Evolutionary conservation across 768 basidiomycete genomes (phyloP).

Genomic region (Amanita pseudoporphyria): DNA sequence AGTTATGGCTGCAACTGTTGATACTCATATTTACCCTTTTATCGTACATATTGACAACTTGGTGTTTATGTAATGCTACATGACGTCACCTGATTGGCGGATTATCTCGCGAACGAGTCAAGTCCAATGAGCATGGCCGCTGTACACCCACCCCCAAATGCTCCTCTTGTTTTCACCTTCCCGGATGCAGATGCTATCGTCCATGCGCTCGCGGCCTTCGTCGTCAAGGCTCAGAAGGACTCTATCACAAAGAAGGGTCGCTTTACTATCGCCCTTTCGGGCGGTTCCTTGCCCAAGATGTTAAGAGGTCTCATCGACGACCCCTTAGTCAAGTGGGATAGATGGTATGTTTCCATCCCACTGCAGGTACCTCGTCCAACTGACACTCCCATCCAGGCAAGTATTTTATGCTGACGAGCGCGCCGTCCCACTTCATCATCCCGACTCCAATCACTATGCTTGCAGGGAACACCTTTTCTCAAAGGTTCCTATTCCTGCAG

Average conservation of each 20-base stretch:
- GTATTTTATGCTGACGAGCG: constrained; percentile 98
- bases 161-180: constrained; percentile 72
- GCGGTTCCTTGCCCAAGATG: constrained; percentile 82
- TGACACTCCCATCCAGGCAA: constrained; percentile 52
- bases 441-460: constrained; percentile 85
- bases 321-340: constrained; percentile 77
- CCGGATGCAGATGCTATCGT: constrained; percentile 43
- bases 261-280: constrained; percentile 91
- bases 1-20: constrained; percentile 89
- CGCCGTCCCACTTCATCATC: constrained; percentile 83
- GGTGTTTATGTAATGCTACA: constrained; percentile 2
- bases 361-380: background rate
- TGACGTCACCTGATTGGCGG: background rate
- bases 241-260: constrained; percentile 80
- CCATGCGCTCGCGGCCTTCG: constrained; percentile 65
- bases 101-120: background rate
- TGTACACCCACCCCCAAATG: constrained; percentile 45
- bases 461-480: constrained; percentile 68
- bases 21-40: constrained; percentile 10
- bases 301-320: constrained; percentile 62
- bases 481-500: constrained; percentile 67
- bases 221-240: constrained; percentile 82
- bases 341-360: constrained; percentile 52
- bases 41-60: background rate
- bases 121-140: constrained; percentile 17